Evolutionary conservation across 257 asterid species (phyloP).

Genomic region (Cruciata laevipes): DNA sequence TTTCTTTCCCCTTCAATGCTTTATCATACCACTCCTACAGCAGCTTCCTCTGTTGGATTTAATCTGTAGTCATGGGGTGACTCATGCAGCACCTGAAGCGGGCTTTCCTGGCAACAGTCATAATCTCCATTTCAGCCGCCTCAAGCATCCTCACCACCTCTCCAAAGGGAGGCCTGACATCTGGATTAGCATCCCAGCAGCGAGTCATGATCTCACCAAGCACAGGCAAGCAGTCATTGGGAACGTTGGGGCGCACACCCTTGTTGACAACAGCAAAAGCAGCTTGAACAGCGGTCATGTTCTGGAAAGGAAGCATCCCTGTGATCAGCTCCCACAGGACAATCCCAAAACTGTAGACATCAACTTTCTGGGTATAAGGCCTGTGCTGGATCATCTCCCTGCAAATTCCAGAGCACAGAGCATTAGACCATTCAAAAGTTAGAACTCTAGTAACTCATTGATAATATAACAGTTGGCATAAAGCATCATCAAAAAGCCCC

Average conservation of each 20-base stretch:
- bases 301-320: constrained; percentile 96
- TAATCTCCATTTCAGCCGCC: constrained; percentile 80
- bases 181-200: constrained; percentile 90
- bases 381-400: constrained; percentile 99
- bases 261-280: constrained; percentile 97
- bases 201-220: constrained; percentile 81
- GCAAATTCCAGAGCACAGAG: constrained; percentile 26
- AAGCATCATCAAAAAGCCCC: constrained; percentile 7
- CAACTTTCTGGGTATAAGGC: constrained; percentile 93
- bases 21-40: constrained; percentile 24
- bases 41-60: constrained; percentile 20
- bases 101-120: constrained; percentile 86
- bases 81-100: constrained; percentile 98
- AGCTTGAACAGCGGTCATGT: constrained; percentile 98
- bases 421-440: constrained; percentile 13
- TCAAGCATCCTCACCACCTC: constrained; percentile 86
- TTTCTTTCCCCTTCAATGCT: constrained; percentile 19
- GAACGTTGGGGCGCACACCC: constrained; percentile 81
- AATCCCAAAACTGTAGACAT: constrained; percentile 93
- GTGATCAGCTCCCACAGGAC: constrained; percentile 97
- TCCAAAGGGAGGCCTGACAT: constrained; percentile 79
- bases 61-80: constrained; percentile 79
- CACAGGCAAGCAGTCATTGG: constrained; percentile 68
- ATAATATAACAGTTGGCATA: not conserved
- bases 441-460: not conserved